Evolutionary conservation across 2,329 filamentous ascomycete genomes (phyloP), one percentile per base, ranked within the genome.

Genomic region (Fusarium vanettenii): DNA sequence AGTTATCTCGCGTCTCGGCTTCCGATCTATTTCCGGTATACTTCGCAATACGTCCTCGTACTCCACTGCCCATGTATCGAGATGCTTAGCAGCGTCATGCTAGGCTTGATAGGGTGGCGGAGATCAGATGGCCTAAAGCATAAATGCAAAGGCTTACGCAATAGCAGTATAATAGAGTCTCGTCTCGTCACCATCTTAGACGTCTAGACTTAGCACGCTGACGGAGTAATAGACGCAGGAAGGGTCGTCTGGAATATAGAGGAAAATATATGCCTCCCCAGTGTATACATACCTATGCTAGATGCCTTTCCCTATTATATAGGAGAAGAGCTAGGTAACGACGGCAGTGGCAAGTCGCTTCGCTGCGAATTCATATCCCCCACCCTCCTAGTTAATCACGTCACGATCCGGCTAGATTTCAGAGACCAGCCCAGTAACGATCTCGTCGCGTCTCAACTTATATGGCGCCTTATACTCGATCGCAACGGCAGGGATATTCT

Each of bases 1-100:
- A 45, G 41, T 5, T 8, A 13, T 48, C 9, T 64, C 72, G 29
- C 55, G 45, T 48, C 11, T 6, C 20, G 41, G 41, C 20, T 79
- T 80, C 20, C 75, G 75, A 6, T 69, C 71, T 31, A 71, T 70
- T 52, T n/a, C 56, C 9, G 76, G 79, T 8, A 80, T 80, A 9
- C 69, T 78, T 7, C 70, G 74, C 9, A 82, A 57, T 1, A 81
- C 39, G 29, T 82, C 77, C 10, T 82, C 75, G 64, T 79, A 81
- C 72, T 85, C 81, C 1, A 83, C 75, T 39, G 72, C 77, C 84
- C 79, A 85, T 25, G 64, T 80, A 31, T 77, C 76, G 61, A 85
- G 80, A 7, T 57, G 52, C 22, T 67, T 67, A 33, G 80, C 73
- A 13, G 66, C 70, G 50, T 83, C 76, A 64, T 82, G 76, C 83